A percentile compares a stretch with the other conserved stretches of the same genome.
Conservation (phyloP, 2,329 filamentous ascomycete species). For the Colletotrichum tabaci region DNA sequence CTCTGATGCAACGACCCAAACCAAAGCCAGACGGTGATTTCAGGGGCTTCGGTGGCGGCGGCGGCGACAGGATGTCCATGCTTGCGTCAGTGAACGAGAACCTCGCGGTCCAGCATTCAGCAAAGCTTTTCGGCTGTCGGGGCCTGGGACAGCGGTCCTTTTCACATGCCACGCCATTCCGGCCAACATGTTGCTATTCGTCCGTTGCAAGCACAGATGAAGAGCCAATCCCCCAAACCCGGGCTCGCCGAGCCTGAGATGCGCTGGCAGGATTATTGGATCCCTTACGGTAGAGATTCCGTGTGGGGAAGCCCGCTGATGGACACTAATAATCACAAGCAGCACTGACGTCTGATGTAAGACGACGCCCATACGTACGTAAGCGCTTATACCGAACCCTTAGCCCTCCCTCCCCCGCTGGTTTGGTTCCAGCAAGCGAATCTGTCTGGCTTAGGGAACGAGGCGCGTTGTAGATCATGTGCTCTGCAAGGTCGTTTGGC, state of each 20-base stretch:
- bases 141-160: constrained; percentile 4
- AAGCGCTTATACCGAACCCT: constrained; percentile 27
- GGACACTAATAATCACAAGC: background rate
- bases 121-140: background rate
- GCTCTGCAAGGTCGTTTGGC: background rate
- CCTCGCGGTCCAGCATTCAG: background rate
- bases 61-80: constrained; percentile 13
- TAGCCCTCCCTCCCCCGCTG: background rate
- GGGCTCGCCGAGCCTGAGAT: constrained; percentile 4
- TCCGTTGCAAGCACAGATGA: background rate
- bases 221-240: background rate
- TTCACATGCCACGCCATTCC: constrained; percentile 8
- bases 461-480: background rate
- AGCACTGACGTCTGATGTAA: constrained; percentile 30
- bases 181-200: background rate
- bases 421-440: background rate
- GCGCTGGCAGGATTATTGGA: constrained; percentile 24
- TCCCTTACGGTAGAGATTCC: background rate
- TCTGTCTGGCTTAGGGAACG: constrained; percentile 1
- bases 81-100: background rate
- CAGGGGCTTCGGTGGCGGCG: background rate
- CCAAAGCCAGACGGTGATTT: background rate
- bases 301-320: background rate
- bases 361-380: constrained; percentile 37
- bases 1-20: constrained; percentile 26